Evolutionary conservation across 805 yeast genomes (phyloP).

Genomic region (Sungouiella thailandica): DNA sequence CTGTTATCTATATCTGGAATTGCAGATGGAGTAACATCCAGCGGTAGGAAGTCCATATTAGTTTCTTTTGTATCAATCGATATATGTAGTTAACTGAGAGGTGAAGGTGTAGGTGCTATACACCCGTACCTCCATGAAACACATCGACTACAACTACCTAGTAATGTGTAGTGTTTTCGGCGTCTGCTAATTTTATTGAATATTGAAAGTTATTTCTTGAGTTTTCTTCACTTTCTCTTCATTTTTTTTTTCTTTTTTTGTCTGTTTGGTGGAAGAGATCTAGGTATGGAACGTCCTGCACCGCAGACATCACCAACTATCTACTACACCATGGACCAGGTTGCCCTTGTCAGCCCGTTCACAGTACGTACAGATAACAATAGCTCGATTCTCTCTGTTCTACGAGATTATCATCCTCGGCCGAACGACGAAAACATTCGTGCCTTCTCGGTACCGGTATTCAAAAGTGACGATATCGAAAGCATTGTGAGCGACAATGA

Average conservation of each 20-base stretch:
- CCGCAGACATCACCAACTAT: no score
- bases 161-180: no score
- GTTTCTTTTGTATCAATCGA: neutral
- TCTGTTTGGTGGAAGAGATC: no score
- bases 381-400: constrained; percentile 5
- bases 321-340: constrained; percentile 1
- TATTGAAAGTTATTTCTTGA: no score
- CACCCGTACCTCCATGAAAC: no score
- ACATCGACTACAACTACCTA: no score
- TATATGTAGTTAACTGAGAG: neutral
- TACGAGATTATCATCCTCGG: constrained; percentile 2
- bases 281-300: no score
- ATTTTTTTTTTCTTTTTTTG: no score
- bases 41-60: neutral
- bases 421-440: neutral
- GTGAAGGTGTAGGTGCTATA: no score
- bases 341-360: constrained; percentile 9
- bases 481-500: constrained; percentile 6
- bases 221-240: no score
- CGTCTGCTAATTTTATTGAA: no score
- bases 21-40: neutral
- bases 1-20: no score
- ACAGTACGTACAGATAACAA: constrained; percentile 6
- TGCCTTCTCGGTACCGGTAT: constrained; percentile 7
- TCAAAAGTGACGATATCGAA: constrained; percentile 5